These are phyloP conservation scores for Mycena vitilis DNA, from an alignment of 768 basidiomycete species.

Conservation along the genomic window DNA sequence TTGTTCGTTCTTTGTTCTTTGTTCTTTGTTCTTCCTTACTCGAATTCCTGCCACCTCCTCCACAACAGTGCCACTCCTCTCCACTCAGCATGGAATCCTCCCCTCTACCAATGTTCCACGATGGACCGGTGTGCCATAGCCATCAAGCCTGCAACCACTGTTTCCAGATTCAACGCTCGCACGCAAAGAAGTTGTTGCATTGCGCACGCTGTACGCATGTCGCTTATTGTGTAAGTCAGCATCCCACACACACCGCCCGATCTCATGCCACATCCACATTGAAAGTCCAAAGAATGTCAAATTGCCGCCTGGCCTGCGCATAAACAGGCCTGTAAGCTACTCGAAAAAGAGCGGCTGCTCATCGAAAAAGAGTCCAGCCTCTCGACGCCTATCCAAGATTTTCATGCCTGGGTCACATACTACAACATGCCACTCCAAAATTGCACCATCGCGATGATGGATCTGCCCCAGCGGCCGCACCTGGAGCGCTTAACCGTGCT, in stretches of 20 bases:
- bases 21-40: too few species aligned
- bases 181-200: neutral
- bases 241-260: neutral
- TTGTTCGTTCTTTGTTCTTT: too few species aligned
- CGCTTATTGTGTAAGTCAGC: neutral
- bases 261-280: too few species aligned
- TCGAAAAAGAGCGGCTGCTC: neutral
- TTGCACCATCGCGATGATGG: constrained; percentile 12
- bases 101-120: constrained; percentile 13
- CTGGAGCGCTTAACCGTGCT: neutral
- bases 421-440: constrained; percentile 21
- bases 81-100: too few species aligned
- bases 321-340: neutral
- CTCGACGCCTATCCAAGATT: neutral
- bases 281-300: neutral
- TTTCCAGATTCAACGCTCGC: constrained; percentile 8
- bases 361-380: neutral
- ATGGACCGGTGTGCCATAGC: neutral
- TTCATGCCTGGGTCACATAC: constrained; percentile 3
- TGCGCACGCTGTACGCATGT: constrained; percentile 2
- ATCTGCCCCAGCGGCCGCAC: neutral
- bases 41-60: too few species aligned
- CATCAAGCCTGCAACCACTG: constrained; percentile 10
- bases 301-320: neutral
- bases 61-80: too few species aligned